Conservation (phyloP, 257 asterid species). For the Rauvolfia tetraphylla region DNA sequence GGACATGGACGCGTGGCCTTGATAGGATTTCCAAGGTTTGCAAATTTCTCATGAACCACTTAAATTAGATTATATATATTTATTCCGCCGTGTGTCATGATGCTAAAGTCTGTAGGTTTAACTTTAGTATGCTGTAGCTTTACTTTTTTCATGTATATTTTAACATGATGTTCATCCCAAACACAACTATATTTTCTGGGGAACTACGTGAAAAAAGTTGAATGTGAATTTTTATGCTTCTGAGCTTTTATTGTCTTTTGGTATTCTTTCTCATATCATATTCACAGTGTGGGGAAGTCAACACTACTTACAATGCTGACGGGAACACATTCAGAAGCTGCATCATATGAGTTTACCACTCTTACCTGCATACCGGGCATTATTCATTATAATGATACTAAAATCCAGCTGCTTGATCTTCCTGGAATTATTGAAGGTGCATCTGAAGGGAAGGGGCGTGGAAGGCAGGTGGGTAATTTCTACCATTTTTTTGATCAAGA, state of each 20-base stretch:
- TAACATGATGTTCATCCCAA: neutral
- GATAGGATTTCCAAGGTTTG: slow-evolving; percentile 98
- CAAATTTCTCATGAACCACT: neutral
- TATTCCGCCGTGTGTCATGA: neutral
- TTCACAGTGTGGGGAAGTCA: slow-evolving; percentile 88
- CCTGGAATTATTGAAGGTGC: slow-evolving; percentile 99
- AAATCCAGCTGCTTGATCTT: slow-evolving; percentile 98
- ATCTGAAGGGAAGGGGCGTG: slow-evolving; percentile 99
- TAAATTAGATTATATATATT: neutral
- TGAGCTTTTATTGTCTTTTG: neutral
- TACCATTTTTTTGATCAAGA: neutral
- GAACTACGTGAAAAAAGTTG: neutral
- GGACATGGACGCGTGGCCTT: slow-evolving; percentile 98
- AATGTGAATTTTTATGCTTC: neutral
- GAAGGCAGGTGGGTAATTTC: slow-evolving; percentile 72
- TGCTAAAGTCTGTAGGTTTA: neutral
- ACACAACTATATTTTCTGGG: neutral
- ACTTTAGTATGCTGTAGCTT: neutral
- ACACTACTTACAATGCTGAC: slow-evolving; percentile 93
- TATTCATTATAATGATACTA: slow-evolving; percentile 92
- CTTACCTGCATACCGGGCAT: slow-evolving; percentile 99
- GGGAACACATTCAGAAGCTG: slow-evolving; percentile 99
- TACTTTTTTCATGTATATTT: neutral
- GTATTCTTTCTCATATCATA: slow-evolving; percentile 3
- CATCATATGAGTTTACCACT: slow-evolving; percentile 95